Conservation (phyloP, 352 stramenopile species). For the Lagenidium sp. region DNA sequence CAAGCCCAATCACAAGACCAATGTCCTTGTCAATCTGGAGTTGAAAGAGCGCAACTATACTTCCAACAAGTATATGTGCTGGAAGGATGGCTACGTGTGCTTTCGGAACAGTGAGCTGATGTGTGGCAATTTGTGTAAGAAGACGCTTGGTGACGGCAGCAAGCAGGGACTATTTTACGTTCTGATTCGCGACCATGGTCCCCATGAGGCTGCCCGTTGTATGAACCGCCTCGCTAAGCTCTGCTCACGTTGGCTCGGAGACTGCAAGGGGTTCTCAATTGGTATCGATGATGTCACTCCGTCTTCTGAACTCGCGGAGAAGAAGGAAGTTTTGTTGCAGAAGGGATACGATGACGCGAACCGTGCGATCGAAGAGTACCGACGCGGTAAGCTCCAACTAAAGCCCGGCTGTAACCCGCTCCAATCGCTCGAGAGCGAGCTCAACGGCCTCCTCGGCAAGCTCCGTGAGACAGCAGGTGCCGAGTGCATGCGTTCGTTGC, state of each 20-base stretch:
- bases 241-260: conserved; percentile 95
- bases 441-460: conserved; percentile 97
- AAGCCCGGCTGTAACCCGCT: conserved; percentile 95
- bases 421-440: conserved; percentile 97
- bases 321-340: conserved; percentile 94
- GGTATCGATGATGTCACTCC: conserved; percentile 99
- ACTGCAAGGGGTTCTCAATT: conserved; percentile 98
- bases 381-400: conserved; percentile 90
- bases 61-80: conserved; percentile 93
- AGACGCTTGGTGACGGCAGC: conserved; percentile 96
- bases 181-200: conserved; percentile 94
- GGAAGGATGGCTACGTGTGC: conserved; percentile 96
- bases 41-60: conserved; percentile 97
- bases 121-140: conserved; percentile 98
- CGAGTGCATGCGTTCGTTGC: conserved; percentile 96
- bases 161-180: conserved; percentile 99
- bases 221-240: conserved; percentile 99
- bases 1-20: conserved; percentile 85
- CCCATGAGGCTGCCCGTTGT: conserved; percentile 87
- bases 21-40: conserved; percentile 77
- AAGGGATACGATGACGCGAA: conserved; percentile 84
- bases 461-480: conserved; percentile 96
- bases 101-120: conserved; percentile 98
- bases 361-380: conserved; percentile 90
- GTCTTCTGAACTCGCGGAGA: conserved; percentile 86